These are phyloP conservation scores for Penicillium herquei DNA, from an alignment of 495 filamentous ascomycete species.

Conservation along the genomic window DNA sequence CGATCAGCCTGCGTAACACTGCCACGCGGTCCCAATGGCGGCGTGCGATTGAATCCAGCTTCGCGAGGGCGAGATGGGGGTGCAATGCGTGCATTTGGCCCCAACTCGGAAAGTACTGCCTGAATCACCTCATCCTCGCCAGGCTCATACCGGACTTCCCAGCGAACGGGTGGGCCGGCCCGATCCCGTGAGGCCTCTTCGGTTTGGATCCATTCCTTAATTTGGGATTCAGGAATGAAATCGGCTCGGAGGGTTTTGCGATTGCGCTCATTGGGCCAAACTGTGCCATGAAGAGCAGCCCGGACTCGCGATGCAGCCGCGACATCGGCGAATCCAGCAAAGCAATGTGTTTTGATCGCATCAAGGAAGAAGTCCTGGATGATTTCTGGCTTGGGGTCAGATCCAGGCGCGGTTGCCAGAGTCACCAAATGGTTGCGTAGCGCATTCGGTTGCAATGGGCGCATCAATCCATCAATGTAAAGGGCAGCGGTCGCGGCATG, in stretches of 20 bases:
- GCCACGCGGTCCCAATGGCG: slow-evolving; percentile 34
- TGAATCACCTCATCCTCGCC: slow-evolving; percentile 57
- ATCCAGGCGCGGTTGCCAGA: slow-evolving; percentile 61
- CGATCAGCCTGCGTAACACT: slow-evolving; percentile 23
- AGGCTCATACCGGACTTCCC: slow-evolving; percentile 70
- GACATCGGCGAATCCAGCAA: slow-evolving; percentile 66
- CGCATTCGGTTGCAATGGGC: slow-evolving; percentile 66
- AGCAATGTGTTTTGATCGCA: slow-evolving; percentile 81
- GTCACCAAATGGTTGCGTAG: slow-evolving; percentile 66
- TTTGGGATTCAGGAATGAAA: slow-evolving; percentile 76
- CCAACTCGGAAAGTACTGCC: slow-evolving; percentile 55
- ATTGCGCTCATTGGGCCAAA: slow-evolving; percentile 86
- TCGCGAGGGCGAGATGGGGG: slow-evolving; percentile 24
- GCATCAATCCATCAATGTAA: slow-evolving; percentile 90
- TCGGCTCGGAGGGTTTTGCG: slow-evolving; percentile 86
- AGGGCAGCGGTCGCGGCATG: slow-evolving; percentile 83
- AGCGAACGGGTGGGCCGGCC: slow-evolving; percentile 52
- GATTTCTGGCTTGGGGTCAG: slow-evolving; percentile 46
- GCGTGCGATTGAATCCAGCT: slow-evolving; percentile 33
- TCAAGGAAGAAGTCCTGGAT: slow-evolving; percentile 77
- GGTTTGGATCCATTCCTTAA: slow-evolving; percentile 69
- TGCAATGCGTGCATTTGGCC: slow-evolving; percentile 19
- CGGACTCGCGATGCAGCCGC: slow-evolving; percentile 77
- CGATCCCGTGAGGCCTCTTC: slow-evolving; percentile 57
- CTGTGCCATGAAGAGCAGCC: slow-evolving; percentile 66